A percentile compares a stretch with the other conserved stretches of the same genome.
phyloP scores from a whole-genome alignment of 139 green algal genomes.

The Tetraselmis chui region DNA sequence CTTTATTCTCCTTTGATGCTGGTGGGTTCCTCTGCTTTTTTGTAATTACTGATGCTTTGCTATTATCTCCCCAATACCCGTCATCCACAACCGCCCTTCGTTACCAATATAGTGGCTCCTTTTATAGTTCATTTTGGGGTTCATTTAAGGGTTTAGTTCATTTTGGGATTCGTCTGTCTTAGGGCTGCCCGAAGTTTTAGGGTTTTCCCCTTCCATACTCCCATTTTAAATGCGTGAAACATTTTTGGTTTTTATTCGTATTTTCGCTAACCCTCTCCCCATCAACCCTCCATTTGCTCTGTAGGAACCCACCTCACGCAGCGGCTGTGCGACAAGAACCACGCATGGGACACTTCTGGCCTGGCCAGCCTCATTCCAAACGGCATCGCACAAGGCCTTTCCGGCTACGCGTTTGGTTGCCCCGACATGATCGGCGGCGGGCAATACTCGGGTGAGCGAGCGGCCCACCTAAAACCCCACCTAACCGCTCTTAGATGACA shows the following conservation, averaged over 20 bases:
- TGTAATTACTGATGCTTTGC: too few relatives aligned
- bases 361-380: not conserved
- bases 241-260: not conserved
- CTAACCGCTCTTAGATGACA: not conserved
- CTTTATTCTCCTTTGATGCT: too few relatives aligned
- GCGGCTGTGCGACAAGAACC: not conserved
- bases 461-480: not conserved
- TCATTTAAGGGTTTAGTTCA: too few relatives aligned
- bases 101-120: too few relatives aligned
- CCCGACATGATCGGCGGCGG: slow-evolving; percentile 8
- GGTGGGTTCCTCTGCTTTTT: too few relatives aligned
- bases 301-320: not conserved
- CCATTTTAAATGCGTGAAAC: not conserved
- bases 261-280: too few relatives aligned
- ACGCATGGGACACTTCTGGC: not conserved
- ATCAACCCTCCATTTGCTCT: too few relatives aligned
- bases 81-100: too few relatives aligned
- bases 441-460: not conserved
- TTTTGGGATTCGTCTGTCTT: too few relatives aligned
- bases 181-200: not conserved
- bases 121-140: too few relatives aligned
- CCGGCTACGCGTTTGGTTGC: not conserved
- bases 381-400: not conserved
- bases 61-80: too few relatives aligned
- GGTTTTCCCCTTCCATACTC: not conserved